Evolutionary conservation across 225 moss, liverwort and hornwort genomes (phyloP).

Genomic region (Lunularia cruciata): DNA sequence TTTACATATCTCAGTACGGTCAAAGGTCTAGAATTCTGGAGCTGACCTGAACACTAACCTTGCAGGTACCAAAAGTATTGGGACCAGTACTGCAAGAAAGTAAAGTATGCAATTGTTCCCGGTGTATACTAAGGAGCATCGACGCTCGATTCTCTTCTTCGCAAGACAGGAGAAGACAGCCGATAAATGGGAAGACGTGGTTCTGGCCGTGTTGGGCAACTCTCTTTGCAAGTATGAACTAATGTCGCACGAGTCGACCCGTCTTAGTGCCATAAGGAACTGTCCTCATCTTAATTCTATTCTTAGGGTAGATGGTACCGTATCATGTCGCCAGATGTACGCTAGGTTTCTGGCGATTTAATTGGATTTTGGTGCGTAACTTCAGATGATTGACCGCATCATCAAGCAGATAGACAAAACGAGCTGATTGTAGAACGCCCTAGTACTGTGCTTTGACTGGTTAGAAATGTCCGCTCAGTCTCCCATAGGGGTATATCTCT

Average conservation of each 20-base stretch:
- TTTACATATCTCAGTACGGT: too few species aligned
- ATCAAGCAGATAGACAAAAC: background rate
- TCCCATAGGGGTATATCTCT: background rate
- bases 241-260: too few species aligned
- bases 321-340: background rate
- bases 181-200: background rate
- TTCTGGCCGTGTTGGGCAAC: too few species aligned
- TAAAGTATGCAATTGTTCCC: constrained; percentile 77
- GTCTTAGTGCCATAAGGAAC: too few species aligned
- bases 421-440: background rate
- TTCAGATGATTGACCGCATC: background rate
- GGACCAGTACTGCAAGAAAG: constrained; percentile 79
- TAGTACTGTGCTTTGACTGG: background rate
- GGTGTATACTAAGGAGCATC: constrained; percentile 52
- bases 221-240: too few species aligned
- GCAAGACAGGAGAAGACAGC: background rate
- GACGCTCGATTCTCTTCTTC: background rate
- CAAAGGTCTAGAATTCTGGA: too few species aligned
- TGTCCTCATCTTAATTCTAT: too few species aligned
- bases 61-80: constrained; percentile 91
- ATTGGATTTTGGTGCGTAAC: background rate
- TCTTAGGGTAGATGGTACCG: background rate
- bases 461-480: background rate
- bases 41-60: background rate
- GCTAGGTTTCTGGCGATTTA: background rate